Evolutionary conservation across 2,329 filamentous ascomycete genomes (phyloP), one percentile per base, ranked within the genome.

Genomic region (Claviceps sp.): DNA sequence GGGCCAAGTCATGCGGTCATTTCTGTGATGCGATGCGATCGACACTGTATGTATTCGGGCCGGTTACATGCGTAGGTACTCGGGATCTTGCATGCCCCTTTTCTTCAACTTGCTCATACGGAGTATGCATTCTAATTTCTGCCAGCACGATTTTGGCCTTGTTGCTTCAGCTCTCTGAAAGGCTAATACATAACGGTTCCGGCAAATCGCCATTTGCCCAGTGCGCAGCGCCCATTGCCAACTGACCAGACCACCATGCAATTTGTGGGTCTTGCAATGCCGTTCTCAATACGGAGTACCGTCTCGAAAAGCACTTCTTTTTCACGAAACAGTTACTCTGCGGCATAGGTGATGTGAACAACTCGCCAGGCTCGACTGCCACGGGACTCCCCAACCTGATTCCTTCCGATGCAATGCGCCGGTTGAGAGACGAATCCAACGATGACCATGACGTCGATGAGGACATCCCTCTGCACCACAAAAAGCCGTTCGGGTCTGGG

Each of bases 401-500:
- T 20, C 5, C 3, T n/a, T 30, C n/a, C 26, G 24, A n/a, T 40
- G 57, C 34, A 34, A 67, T 65, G 61, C 60, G 55, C 38, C 62
- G 61, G 56, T 55, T 56, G 54, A 59, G 57, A 50, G 55, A 61
- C 30, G 60, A 61, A 1, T 53, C 56, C 5, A 59, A 58, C 5
- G 54, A 57, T 13, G 62, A 67, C 49, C 4, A 7, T 45, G 34
- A 43, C 48, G 65, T 70, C 16, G 64, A 69, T 20, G 69, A 75
- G 48, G 71, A 77, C 37, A 60, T 76, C 5, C 77, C 77, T 1
- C 71, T 81, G 22, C 76, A 81, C 48, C 69, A 69, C 54, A 72
- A 72, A 56, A 70, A 70, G 47, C 70, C 77, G 1, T 82, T 81
- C 55, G 79, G 79, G 26, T 70, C 73, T 8, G 78, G 78, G 55